These are phyloP conservation scores for Oryza glaberrima DNA, from an alignment of 176 grass and related monocot genomes.

Conservation along the genomic window DNA sequence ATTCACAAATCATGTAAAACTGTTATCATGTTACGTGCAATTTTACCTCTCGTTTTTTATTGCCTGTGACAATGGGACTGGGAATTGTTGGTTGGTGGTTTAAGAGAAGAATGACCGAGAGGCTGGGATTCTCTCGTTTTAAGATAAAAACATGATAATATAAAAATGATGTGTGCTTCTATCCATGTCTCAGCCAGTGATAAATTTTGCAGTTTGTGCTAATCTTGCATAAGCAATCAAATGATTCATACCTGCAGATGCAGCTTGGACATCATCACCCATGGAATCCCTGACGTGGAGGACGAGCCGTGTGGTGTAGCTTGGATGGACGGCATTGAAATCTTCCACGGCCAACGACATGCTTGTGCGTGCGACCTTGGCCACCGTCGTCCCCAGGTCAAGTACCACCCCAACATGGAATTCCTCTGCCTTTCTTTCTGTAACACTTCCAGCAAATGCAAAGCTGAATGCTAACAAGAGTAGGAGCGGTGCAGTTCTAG, in stretches of 20 bases:
- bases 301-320: constrained; percentile 45
- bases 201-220: neutral
- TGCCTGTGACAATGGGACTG: no score
- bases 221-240: neutral
- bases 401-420: constrained; percentile 65
- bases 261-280: constrained; percentile 45
- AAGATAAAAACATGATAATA: no score
- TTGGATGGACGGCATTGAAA: constrained; percentile 45
- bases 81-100: no score
- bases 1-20: no score
- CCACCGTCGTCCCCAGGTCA: constrained; percentile 33
- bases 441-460: neutral
- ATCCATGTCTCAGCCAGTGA: no score
- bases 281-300: constrained; percentile 55
- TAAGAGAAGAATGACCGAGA: no score
- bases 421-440: neutral
- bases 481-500: constrained; percentile 27
- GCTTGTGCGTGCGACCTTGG: constrained; percentile 53
- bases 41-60: no score
- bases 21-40: no score
- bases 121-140: no score
- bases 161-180: no score
- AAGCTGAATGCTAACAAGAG: constrained; percentile 10
- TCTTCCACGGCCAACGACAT: constrained; percentile 67
- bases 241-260: constrained; percentile 48